A percentile compares a stretch with the other conserved stretches of the same genome.
These are phyloP conservation scores for Dalechampia spathulata DNA, from an alignment of 441 rosid species.

Conservation along the genomic window DNA sequence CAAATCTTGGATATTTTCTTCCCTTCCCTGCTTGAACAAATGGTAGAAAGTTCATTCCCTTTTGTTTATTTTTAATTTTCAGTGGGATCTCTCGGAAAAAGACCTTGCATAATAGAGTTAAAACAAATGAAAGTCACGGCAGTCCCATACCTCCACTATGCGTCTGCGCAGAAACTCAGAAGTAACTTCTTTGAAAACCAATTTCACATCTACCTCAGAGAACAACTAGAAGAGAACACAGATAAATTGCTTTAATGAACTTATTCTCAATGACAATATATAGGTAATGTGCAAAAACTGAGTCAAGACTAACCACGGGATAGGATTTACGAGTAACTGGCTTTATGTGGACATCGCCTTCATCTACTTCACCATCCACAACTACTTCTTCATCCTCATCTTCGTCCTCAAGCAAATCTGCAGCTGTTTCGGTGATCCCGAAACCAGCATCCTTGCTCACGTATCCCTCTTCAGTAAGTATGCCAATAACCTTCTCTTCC, in stretches of 20 bases:
- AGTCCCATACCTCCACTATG: slow-evolving; percentile 77
- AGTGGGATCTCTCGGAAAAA: background rate
- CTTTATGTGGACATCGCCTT: slow-evolving; percentile 97
- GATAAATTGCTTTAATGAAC: slow-evolving; percentile 2
- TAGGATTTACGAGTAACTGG: slow-evolving; percentile 58
- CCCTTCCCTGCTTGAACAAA: background rate
- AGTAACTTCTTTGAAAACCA: slow-evolving; percentile 91
- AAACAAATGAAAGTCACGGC: slow-evolving; percentile 3
- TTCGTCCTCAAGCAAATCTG: slow-evolving; percentile 74
- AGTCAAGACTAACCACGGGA: slow-evolving; percentile 54
- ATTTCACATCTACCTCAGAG: slow-evolving; percentile 96
- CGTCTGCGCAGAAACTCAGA: slow-evolving; percentile 82
- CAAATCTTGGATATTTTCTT: background rate
- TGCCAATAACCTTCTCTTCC: slow-evolving; percentile 75
- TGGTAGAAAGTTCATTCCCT: background rate
- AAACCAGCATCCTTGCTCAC: slow-evolving; percentile 49
- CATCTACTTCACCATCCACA: slow-evolving; percentile 97
- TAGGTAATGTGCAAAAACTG: slow-evolving; percentile 6
- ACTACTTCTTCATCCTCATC: slow-evolving; percentile 98
- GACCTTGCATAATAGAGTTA: background rate
- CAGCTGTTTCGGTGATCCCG: slow-evolving; percentile 51
- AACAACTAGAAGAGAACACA: slow-evolving; percentile 46
- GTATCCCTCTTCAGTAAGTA: slow-evolving; percentile 87
- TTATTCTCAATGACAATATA: background rate
- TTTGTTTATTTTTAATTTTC: background rate